Conservation (phyloP, 345 rosid species). For the Populus ilicifolia region DNA sequence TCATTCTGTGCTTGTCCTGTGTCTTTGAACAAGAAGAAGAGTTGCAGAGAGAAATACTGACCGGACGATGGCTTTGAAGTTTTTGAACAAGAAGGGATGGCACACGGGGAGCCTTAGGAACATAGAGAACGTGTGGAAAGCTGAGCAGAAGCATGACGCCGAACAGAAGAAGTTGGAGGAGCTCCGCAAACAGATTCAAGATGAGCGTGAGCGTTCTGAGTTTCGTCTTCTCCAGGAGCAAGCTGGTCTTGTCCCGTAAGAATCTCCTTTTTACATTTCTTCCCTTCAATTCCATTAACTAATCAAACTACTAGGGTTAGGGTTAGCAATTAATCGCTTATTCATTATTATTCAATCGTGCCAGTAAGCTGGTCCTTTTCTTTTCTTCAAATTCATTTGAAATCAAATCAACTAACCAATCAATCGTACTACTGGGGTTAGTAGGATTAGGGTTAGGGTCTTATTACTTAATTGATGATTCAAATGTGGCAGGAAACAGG, state of each 20-base stretch:
- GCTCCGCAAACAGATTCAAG: constrained; percentile 86
- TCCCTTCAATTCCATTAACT: not conserved
- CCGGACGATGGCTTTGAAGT: constrained; percentile 75
- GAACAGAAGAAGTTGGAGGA: constrained; percentile 96
- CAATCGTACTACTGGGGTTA: too few species aligned
- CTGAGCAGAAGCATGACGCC: constrained; percentile 95
- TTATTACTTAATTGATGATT: not conserved
- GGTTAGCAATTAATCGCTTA: too few species aligned
- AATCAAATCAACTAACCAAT: too few species aligned
- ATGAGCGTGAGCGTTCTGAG: constrained; percentile 86
- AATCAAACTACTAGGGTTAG: not conserved
- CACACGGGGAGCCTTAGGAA: constrained; percentile 95
- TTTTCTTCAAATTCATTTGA: not conserved
- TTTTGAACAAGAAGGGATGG: constrained; percentile 99
- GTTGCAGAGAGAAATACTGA: not conserved
- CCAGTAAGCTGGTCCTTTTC: not conserved
- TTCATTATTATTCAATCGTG: too few species aligned
- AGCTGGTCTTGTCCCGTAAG: constrained; percentile 89
- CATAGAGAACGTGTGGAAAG: constrained; percentile 98
- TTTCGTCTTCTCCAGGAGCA: constrained; percentile 90
- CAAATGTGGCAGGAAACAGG: constrained; percentile 60
- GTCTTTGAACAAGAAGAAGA: not conserved
- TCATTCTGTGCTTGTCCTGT: not conserved
- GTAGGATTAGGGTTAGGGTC: not conserved
- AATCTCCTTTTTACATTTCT: not conserved